Evolutionary conservation across 78 protist genomes (phyloP), one percentile per base, ranked within the genome.

Genomic region (Dictyostelium intermedium): DNA sequence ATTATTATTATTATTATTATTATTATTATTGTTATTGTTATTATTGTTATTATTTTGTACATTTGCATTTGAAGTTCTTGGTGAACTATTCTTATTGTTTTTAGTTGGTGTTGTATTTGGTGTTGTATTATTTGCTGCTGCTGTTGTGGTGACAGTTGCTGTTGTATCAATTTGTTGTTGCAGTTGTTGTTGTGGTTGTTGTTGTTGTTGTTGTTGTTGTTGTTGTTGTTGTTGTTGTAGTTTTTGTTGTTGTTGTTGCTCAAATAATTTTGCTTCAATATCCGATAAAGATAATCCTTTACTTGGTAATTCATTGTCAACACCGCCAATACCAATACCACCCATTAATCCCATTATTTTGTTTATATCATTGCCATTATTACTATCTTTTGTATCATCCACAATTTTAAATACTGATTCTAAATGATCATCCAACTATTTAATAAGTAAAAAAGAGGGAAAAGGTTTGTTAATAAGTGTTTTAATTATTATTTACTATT

Each of bases 341-440:
- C 70, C 60, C 69, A 80, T 80, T 50, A 80, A 45, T 56, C 81
- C 69, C 32, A 37, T 30, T 11, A 87, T 23, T 60, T 84, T 84
- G 30, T 79, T 82, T 32, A 56, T 30, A 45, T 18, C 47, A 66
- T 16, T 83, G 11, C 53, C 47, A 30, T 11, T 14, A 25, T 25
- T 70, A 25, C 39, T 41, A 23, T 23, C 25, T 83, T 39, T 41
- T 69, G 89, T 27, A 60, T 85, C 91, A 43, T 85, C 93, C 81
- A 87, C 93, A 41, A 87, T 87, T n/a, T 87, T 87, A 32, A 87
- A 87, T 37, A 87, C 83, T 79, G 93, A 87, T 79, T 87, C 93
- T 39, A 85, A 50, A 73, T 85, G 91, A 74, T 87, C 93, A 30
- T 73, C 83, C 72, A 79, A 70, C 93, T 87, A 23, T n/a, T n/a